A percentile compares a stretch with the other conserved stretches of the same genome.
Evolutionary conservation across 2,329 filamentous ascomycete species (phyloP).

Genomic region (Aspergillus chevalieri): DNA sequence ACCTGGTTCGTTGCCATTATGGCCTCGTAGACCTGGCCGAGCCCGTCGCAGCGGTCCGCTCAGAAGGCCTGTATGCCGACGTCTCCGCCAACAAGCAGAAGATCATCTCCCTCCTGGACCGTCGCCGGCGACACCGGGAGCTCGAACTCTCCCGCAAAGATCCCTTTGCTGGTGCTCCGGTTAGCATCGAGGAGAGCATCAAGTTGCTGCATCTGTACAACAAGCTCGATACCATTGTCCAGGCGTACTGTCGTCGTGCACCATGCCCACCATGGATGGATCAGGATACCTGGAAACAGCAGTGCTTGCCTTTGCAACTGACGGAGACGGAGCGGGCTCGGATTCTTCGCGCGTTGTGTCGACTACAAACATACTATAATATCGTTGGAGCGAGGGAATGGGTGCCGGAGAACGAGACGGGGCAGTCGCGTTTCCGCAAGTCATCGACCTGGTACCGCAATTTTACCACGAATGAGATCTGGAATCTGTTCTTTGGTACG

Average conservation of each 20-base stretch:
- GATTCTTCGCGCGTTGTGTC: slow-evolving; percentile 11
- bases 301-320: neutral
- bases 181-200: slow-evolving; percentile 2
- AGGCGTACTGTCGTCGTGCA: slow-evolving; percentile 3
- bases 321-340: slow-evolving; percentile 6
- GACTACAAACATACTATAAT: slow-evolving; percentile 13
- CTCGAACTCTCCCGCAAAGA: neutral
- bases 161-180: neutral
- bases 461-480: slow-evolving; percentile 11
- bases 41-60: slow-evolving; percentile 8
- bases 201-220: slow-evolving; percentile 7
- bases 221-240: slow-evolving; percentile 3
- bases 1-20: slow-evolving; percentile 6
- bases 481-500: slow-evolving; percentile 10
- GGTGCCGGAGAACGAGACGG: neutral
- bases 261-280: slow-evolving; percentile 1
- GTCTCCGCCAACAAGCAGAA: slow-evolving; percentile 3
- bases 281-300: slow-evolving; percentile 1
- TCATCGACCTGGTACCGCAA: slow-evolving; percentile 12
- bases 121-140: slow-evolving; percentile 6
- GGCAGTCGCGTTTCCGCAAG: neutral
- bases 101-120: slow-evolving; percentile 9
- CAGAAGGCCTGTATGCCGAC: slow-evolving; percentile 10
- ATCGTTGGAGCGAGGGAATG: slow-evolving; percentile 11
- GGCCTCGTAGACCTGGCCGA: slow-evolving; percentile 8